Conservation (phyloP, 176 grass and related monocot species). For the Bolboschoenus planiculmis region DNA sequence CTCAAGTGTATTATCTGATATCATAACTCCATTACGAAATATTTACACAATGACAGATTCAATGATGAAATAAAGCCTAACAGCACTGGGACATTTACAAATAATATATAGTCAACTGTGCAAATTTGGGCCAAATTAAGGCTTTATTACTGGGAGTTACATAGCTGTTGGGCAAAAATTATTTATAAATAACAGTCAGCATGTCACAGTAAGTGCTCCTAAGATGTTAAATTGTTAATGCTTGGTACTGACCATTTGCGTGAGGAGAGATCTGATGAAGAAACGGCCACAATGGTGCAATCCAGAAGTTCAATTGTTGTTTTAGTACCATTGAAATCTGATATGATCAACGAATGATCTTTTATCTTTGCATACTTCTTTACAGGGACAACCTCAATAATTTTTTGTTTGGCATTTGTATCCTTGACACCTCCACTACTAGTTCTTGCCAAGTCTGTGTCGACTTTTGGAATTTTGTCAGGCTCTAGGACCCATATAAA, state of each 20-base stretch:
- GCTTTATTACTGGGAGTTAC: not conserved
- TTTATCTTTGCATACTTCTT: conserved; percentile 72
- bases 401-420: conserved; percentile 41
- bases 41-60: not conserved
- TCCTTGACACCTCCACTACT: conserved; percentile 41
- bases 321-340: conserved; percentile 44
- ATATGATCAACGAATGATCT: conserved; percentile 48
- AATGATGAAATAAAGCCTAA: not conserved
- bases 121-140: not conserved
- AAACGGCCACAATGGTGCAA: conserved; percentile 64
- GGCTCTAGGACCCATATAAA: conserved; percentile 80
- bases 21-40: not conserved
- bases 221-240: not conserved
- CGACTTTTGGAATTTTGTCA: conserved; percentile 58
- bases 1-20: not conserved
- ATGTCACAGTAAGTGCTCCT: not conserved
- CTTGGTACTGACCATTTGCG: conserved; percentile 73
- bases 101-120: not conserved
- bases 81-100: not conserved
- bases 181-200: not conserved
- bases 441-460: conserved; percentile 32
- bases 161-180: not conserved
- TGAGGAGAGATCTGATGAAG: conserved; percentile 61
- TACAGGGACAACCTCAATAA: conserved; percentile 69
- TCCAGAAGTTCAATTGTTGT: conserved; percentile 52